Evolutionary conservation across 1,139 yeast genomes (phyloP), one percentile per base, ranked within the genome.

Genomic region (Taiozyma sp.): DNA sequence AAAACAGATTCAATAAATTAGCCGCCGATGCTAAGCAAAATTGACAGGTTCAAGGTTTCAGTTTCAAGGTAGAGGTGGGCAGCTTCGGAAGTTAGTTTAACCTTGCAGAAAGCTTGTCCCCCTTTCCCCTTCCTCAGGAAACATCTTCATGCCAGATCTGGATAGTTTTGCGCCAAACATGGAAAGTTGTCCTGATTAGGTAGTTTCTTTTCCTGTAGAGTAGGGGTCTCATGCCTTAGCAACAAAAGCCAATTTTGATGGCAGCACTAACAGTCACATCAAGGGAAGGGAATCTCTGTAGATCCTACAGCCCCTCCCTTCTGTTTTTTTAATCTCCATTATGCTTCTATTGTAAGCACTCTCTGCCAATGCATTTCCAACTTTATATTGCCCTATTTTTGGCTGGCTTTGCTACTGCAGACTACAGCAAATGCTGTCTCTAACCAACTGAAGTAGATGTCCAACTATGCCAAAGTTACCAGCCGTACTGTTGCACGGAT

Each of bases 401-500:
- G 24, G 34, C 23, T 13, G n/a, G 24, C 7, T 7, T 8, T 8
- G 48, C 24, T 22, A 34, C 27, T 3, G 44, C 48, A 10, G 49
- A 36, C 4, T 54, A 46, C 43, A 49, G 48, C 28, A 43, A 45
- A 45, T 7, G 4, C 36, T 8, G 57, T 57, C 6, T 59, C 48
- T 45, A 53, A 60, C 24, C 51, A 52, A 1, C 48, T 60, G 3
- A 24, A 40, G 19, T 43, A 53, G 12, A 19, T 45, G 4, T 57
- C 60, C 3, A 54, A 54, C 39, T 61, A 54, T 49, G 51, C 60
- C 6, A 58, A 54, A 38, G 48, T 59, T 24, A 49, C 62, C 3
- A 55, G 53, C 34, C 59, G 64, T 48, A 53, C 60, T 22, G 49
- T 53, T 30, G 51, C 56, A 10, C 45, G 50, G 9, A 24, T 34